Conservation (phyloP, 2,329 filamentous ascomycete genomes). For the Penicillium sp. region DNA sequence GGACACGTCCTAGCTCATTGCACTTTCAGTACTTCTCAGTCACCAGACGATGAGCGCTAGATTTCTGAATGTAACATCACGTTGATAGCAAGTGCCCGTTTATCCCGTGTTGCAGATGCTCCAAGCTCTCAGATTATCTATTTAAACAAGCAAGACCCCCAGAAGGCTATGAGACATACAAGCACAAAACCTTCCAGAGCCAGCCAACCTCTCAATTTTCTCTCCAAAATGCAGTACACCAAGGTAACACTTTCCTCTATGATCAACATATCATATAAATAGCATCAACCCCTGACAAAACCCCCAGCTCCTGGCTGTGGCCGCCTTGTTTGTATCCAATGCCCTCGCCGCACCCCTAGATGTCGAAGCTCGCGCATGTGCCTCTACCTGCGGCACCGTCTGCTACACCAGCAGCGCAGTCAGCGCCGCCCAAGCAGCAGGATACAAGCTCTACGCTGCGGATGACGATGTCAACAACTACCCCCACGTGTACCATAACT, state of each 20-base stretch:
- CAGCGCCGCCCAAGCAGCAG: constrained; percentile 51
- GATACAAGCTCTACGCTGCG: constrained; percentile 51
- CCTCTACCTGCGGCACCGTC: constrained; percentile 54
- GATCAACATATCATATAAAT: not conserved
- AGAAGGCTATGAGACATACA: not conserved
- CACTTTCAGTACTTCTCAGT: not conserved
- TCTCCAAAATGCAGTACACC: constrained; percentile 26
- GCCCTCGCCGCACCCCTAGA: constrained; percentile 30
- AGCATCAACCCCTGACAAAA: not conserved
- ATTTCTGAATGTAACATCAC: constrained; percentile 19
- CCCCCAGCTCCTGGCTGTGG: constrained; percentile 17
- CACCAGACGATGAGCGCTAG: constrained; percentile 1
- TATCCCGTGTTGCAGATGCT: not conserved
- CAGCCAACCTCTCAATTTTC: not conserved
- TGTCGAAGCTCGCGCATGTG: constrained; percentile 44
- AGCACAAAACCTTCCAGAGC: not conserved
- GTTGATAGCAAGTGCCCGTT: not conserved
- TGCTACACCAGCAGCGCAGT: constrained; percentile 55
- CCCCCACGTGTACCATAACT: constrained; percentile 62
- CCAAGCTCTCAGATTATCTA: not conserved
- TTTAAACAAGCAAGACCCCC: constrained; percentile 4
- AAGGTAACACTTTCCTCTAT: constrained; percentile 17
- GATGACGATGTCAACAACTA: constrained; percentile 46
- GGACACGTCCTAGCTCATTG: not conserved
- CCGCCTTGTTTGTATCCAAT: constrained; percentile 25